Percentiles rank a stretch among this genome's conserved stretches.
These are phyloP conservation scores for Hypoxylon sp. DNA, from an alignment of 2,329 filamentous ascomycete species.

Conservation along the genomic window DNA sequence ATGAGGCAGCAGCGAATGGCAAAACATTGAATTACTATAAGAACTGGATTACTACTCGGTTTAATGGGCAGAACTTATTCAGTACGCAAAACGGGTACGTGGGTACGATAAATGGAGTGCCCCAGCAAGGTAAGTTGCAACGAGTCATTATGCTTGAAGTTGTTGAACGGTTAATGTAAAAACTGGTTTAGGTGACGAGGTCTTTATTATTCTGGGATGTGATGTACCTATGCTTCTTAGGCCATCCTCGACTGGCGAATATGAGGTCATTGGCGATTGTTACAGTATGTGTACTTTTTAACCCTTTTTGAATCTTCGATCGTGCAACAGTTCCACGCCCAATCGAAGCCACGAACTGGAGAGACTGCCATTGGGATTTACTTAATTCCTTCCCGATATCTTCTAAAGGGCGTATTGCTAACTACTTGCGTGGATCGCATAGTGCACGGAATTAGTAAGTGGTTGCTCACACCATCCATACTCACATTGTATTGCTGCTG, in stretches of 20 bases:
- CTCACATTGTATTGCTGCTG: background rate
- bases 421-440: background rate
- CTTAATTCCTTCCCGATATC: background rate
- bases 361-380: background rate
- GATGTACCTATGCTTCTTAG: constrained; percentile 38
- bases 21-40: background rate
- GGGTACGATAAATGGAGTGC: constrained; percentile 7
- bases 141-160: background rate
- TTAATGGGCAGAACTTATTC: constrained; percentile 12
- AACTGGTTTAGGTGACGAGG: constrained; percentile 38
- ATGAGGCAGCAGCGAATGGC: background rate
- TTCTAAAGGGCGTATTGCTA: constrained; percentile 1
- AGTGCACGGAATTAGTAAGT: constrained; percentile 40
- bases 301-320: background rate
- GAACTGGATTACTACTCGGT: background rate
- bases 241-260: constrained; percentile 18
- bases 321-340: background rate
- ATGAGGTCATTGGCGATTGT: constrained; percentile 41
- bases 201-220: constrained; percentile 41
- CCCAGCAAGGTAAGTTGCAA: constrained; percentile 28
- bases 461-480: background rate
- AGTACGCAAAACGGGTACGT: constrained; percentile 29
- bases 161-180: background rate
- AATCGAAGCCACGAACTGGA: too few species aligned
- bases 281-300: constrained; percentile 29